Conservation (phyloP, 2,329 filamentous ascomycete genomes). For the Diaporthe sp. region DNA sequence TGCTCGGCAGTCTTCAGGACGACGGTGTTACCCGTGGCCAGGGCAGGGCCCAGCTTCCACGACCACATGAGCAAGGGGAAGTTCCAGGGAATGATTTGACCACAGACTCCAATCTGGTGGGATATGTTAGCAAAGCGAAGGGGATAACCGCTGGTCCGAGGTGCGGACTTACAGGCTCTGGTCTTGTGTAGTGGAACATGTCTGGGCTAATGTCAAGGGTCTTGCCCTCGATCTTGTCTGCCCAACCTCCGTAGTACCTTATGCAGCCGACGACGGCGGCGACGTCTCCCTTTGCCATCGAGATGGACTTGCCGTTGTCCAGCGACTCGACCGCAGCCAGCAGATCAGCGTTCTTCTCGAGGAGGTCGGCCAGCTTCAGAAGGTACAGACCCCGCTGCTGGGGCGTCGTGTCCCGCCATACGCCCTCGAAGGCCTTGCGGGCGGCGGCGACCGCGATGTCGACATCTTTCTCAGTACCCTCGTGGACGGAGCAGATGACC, state of each 20-base stretch:
- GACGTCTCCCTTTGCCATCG: constrained; percentile 82
- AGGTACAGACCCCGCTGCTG: constrained; percentile 78
- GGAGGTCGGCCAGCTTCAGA: constrained; percentile 82
- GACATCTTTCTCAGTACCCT: constrained; percentile 90
- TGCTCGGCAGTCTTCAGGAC: constrained; percentile 74
- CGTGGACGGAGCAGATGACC: constrained; percentile 84
- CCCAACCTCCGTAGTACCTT: constrained; percentile 91
- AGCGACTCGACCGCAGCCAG: constrained; percentile 88
- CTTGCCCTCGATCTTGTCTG: constrained; percentile 92
- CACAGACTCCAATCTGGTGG: constrained; percentile 78
- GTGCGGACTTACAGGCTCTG: constrained; percentile 73
- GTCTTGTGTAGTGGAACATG: constrained; percentile 86
- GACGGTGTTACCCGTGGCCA: constrained; percentile 72
- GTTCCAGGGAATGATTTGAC: constrained; percentile 85
- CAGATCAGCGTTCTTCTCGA: constrained; percentile 82
- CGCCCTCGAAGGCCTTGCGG: constrained; percentile 85
- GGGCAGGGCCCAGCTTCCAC: constrained; percentile 79
- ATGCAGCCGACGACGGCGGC: constrained; percentile 76
- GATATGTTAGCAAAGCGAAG: background rate
- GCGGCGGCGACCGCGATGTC: constrained; percentile 86
- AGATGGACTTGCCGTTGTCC: constrained; percentile 88
- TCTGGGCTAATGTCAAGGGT: constrained; percentile 83
- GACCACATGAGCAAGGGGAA: constrained; percentile 79
- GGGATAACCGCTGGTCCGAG: background rate
- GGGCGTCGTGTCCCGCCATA: constrained; percentile 78